Conservation (phyloP, 441 rosid species). For the Syzygium malaccense region DNA sequence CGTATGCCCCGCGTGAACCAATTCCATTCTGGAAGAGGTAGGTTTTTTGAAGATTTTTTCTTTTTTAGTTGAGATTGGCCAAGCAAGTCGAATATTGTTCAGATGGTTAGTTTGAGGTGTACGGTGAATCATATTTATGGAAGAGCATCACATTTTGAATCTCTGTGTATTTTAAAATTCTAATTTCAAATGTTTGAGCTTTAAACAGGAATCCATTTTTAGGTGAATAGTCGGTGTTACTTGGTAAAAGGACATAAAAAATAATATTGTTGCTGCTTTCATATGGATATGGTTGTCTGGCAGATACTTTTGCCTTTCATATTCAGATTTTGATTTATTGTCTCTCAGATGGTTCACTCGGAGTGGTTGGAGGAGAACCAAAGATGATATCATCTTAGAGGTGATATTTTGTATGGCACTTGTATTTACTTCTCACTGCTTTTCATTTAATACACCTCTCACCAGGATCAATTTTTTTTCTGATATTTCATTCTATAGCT, state of each 20-base stretch:
- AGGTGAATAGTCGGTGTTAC: neutral
- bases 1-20: constrained; percentile 55
- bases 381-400: constrained; percentile 69
- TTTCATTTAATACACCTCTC: neutral
- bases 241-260: neutral
- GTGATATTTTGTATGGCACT: constrained; percentile 19
- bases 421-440: neutral
- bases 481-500: constrained; percentile 42
- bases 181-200: neutral
- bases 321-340: constrained; percentile 5
- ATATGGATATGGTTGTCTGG: neutral
- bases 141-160: neutral
- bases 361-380: constrained; percentile 87
- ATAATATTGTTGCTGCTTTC: neutral
- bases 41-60: constrained; percentile 10
- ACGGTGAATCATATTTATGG: neutral
- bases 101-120: neutral
- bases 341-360: constrained; percentile 71
- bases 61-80: neutral
- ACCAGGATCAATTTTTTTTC: neutral
- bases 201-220: neutral
- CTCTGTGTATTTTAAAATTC: neutral
- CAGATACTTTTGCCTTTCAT: neutral
- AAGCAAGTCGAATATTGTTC: neutral
- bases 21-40: constrained; percentile 82